These are phyloP conservation scores for Sindora glabra DNA, from an alignment of 306 rosid genomes.

Conservation along the genomic window DNA sequence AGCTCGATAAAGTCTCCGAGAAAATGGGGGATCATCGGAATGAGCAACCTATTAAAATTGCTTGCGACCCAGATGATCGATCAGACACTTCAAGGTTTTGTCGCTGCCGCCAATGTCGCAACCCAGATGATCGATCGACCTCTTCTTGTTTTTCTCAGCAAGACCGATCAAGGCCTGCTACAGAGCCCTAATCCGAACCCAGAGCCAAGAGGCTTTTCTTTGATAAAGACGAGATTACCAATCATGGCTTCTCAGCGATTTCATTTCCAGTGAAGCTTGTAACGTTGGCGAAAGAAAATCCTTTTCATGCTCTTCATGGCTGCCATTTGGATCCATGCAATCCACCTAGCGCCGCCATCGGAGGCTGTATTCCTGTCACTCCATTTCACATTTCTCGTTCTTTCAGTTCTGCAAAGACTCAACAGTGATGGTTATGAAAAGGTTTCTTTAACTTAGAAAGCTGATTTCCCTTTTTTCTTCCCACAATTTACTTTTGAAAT, in stretches of 20 bases:
- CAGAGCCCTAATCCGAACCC: background rate
- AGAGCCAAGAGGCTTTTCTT: constrained; percentile 22
- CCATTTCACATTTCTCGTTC: background rate
- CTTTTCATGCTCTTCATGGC: constrained; percentile 15
- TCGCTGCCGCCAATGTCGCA: background rate
- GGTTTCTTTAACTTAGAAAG: background rate
- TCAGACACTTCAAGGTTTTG: constrained; percentile 1
- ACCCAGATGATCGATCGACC: constrained; percentile 21
- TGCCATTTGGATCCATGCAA: constrained; percentile 1
- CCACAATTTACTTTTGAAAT: background rate
- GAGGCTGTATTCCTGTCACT: too few species aligned
- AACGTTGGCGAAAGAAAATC: background rate
- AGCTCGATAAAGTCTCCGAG: background rate
- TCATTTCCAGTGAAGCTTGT: background rate
- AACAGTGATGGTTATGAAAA: constrained; percentile 21
- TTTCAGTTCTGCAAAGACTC: background rate
- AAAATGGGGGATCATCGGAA: background rate
- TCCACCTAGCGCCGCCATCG: background rate
- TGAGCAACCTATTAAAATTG: background rate
- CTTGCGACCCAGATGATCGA: background rate
- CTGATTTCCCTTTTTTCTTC: background rate
- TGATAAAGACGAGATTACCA: constrained; percentile 5
- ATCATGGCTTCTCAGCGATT: constrained; percentile 26
- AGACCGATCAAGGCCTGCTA: background rate
- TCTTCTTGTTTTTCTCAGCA: background rate